Base-by-base conservation (phyloP, 139 green algal species). In the Picochlorum sp. region DNA sequence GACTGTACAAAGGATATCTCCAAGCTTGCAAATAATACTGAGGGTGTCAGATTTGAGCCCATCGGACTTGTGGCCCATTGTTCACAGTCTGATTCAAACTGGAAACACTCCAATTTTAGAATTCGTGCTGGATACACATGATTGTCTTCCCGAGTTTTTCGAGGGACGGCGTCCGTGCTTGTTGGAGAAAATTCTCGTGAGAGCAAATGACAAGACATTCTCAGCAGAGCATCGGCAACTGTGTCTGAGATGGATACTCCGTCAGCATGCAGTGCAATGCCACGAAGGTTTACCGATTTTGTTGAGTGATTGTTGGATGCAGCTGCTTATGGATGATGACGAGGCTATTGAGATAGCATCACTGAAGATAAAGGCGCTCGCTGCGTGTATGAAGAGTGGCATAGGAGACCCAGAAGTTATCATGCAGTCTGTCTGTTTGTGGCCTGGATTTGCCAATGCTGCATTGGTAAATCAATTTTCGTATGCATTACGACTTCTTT, bases 341-440 rank as follows among this genome's bases (percentile, higher is more conserved):
- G 67, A 74, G 45, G 47, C 67, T 6, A 24, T 60, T 2, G 59
- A 74, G 67, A 57, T 74, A 37, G 45, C 57, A 34, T 50, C 67
- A 4, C 34, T 74, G 7, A 74, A 74, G 20, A 16, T 74, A 14
- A 74, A 74, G 56, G 59, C 61, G 2, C 59, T 74, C 9, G 56
- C 45, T 0, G 67, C 67, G 2, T 74, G 61, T 57, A 55, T 74
- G 56, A 49, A 49, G 16, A 60, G 45, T 61, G 67, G 45, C 45
- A 47, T 62, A n/a, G 62, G 41, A 15, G 45, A 57, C 1, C 32
- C 37, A 4, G 67, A 70, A 50, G n/a, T 55, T n/a, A 51, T 74
- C 11, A 56, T 21, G 6, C 60, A 49, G 28, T 45, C 64, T 11
- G 45, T 74, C 9, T 74, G 63, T 23, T 49, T 49, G 6, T 74